phyloP scores from a whole-genome alignment of 163 green algal genomes.

The Volvox carteri region DNA sequence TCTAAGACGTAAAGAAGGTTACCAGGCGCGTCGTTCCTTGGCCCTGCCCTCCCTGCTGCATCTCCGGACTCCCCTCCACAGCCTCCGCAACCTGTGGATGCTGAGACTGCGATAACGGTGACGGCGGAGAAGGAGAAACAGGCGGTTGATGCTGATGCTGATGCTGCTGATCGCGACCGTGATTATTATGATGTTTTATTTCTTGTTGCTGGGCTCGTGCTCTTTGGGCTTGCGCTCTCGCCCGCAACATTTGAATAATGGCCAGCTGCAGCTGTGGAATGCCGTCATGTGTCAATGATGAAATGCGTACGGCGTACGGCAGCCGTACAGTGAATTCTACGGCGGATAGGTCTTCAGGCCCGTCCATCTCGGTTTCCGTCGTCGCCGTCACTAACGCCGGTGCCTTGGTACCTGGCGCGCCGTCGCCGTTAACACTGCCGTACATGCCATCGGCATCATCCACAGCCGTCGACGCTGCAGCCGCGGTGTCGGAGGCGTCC shows the following conservation, averaged over 20 bases:
- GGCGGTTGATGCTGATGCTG: not conserved
- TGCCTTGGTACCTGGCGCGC: not conserved
- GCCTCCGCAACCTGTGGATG: too few species aligned
- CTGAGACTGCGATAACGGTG: too few species aligned
- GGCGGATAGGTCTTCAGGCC: conserved; percentile 15
- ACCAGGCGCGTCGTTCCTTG: too few species aligned
- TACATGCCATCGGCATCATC: too few species aligned
- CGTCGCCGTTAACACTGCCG: not conserved
- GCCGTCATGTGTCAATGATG: conserved; percentile 79
- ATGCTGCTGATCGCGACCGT: not conserved
- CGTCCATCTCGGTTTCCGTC: not conserved
- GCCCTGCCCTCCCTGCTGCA: not conserved
- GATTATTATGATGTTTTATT: not conserved
- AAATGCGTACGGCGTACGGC: conserved; percentile 79
- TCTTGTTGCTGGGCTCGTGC: not conserved
- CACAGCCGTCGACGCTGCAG: not conserved
- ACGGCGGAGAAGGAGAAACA: too few species aligned
- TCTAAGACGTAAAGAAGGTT: conserved; percentile 16
- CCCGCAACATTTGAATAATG: conserved; percentile 72
- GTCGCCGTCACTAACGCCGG: not conserved
- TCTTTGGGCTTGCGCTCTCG: conserved; percentile 7
- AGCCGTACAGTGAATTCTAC: conserved; percentile 69
- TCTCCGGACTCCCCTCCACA: too few species aligned
- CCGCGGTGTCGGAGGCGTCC: too few species aligned
- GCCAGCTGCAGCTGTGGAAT: conserved; percentile 77